Percentiles rank a stretch among this genome's conserved stretches.
phyloP scores from a whole-genome alignment of 129 eudicot genomes.

The Deinandra increscens region DNA sequence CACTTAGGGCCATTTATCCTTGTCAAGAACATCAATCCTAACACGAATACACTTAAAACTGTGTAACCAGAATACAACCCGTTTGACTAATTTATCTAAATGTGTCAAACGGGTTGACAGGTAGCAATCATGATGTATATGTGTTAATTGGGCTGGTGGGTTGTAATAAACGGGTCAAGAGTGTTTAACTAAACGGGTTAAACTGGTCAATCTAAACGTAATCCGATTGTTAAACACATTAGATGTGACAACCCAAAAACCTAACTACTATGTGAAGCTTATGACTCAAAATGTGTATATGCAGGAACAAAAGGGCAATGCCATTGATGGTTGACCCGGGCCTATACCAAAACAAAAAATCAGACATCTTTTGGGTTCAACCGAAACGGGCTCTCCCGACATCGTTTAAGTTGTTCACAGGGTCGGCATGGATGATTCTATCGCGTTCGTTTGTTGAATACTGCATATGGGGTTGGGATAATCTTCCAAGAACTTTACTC shows the following conservation, averaged over 20 bases:
- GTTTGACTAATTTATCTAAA: no score
- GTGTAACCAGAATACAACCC: no score
- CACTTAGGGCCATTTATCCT: no score
- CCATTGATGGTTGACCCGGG: conserved; percentile 95
- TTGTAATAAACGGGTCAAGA: no score
- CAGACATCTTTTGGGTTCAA: conserved; percentile 67
- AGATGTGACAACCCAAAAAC: no score
- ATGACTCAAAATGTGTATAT: conserved; percentile 16
- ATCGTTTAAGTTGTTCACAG: conserved; percentile 83
- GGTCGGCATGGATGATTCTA: conserved; percentile 93
- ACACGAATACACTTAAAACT: no score
- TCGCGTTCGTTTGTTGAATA: conserved; percentile 82
- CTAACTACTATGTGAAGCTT: background rate
- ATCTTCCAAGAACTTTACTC: conserved; percentile 81
- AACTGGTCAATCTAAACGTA: background rate
- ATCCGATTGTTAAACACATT: background rate
- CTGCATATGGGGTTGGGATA: conserved; percentile 91
- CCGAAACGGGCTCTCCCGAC: conserved; percentile 72
- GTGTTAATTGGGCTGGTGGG: no score
- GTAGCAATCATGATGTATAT: no score
- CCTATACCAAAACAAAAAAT: conserved; percentile 64
- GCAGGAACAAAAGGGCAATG: conserved; percentile 81
- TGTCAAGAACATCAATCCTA: no score
- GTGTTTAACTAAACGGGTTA: background rate
- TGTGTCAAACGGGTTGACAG: no score